A percentile compares a stretch with the other conserved stretches of the same genome.
These are phyloP conservation scores for Batrachochytrium dendrobatidis DNA, from an alignment of 371 early-diverging fungal genomes.

Conservation along the genomic window DNA sequence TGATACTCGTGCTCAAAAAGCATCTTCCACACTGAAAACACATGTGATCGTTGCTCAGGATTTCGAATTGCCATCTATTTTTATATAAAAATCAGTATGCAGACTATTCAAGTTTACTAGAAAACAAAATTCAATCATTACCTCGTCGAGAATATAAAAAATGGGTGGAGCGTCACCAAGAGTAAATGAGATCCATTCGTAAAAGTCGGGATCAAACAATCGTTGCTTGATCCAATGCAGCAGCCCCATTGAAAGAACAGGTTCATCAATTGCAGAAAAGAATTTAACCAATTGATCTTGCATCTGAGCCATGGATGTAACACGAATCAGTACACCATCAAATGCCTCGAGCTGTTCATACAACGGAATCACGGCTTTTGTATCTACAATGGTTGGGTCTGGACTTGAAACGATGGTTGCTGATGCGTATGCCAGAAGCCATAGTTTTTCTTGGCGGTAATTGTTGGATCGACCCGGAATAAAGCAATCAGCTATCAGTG, in stretches of 20 bases:
- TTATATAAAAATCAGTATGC: background rate
- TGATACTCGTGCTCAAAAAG: conserved; percentile 11
- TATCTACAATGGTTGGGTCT: background rate
- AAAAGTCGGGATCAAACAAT: conserved; percentile 10
- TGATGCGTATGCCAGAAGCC: conserved; percentile 11
- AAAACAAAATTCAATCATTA: background rate
- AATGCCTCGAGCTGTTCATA: background rate
- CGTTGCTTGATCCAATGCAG: conserved; percentile 6
- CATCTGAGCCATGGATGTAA: conserved; percentile 13
- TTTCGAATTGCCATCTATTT: conserved; percentile 8
- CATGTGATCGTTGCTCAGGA: conserved; percentile 2
- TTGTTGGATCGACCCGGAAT: conserved; percentile 3
- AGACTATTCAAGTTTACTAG: background rate
- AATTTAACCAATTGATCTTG: conserved; percentile 3
- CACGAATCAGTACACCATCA: background rate
- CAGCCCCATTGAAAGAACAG: background rate
- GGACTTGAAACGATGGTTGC: background rate
- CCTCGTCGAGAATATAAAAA: conserved; percentile 14
- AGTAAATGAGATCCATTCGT: conserved; percentile 12
- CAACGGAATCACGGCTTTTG: no score
- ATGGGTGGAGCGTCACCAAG: conserved; percentile 6
- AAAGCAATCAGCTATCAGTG: conserved; percentile 5
- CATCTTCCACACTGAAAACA: conserved; percentile 10
- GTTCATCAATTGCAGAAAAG: conserved; percentile 2
- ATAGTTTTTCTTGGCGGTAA: conserved; percentile 10